phyloP scores from a whole-genome alignment of 169 alveolate genomes.

The Babesia sp. region DNA sequence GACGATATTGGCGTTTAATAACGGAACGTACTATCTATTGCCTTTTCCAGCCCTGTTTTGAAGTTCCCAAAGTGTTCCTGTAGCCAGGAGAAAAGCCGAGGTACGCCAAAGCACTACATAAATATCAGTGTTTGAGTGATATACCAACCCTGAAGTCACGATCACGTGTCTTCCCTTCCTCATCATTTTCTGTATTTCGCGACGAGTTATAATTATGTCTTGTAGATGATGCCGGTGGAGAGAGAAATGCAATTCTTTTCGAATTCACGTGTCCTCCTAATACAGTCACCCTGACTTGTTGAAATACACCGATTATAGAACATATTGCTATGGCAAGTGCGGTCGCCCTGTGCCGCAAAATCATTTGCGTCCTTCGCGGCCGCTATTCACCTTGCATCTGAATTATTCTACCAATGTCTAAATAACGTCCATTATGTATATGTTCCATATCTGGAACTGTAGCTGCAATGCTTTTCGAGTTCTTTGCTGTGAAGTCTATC shows the following conservation, averaged over 20 bases:
- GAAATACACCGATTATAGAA: background rate
- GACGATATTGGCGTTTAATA: background rate
- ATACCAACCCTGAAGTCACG: background rate
- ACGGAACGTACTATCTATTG: conserved; percentile 32
- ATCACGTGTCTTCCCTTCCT: background rate
- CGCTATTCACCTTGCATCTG: background rate
- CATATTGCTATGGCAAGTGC: conserved; percentile 27
- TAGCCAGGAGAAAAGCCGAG: conserved; percentile 57
- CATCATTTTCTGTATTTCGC: background rate
- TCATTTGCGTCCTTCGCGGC: conserved; percentile 15
- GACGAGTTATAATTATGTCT: background rate
- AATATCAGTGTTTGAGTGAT: background rate
- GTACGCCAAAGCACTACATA: conserved; percentile 60
- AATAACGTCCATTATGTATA: no score
- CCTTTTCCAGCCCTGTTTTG: conserved; percentile 29
- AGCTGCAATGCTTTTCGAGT: no score
- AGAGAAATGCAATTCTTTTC: background rate
- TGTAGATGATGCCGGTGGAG: conserved; percentile 1
- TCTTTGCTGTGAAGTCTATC: no score
- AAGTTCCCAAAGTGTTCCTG: conserved; percentile 47
- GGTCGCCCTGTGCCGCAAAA: conserved; percentile 10
- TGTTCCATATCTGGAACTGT: no score
- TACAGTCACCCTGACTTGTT: background rate
- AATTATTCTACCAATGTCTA: background rate
- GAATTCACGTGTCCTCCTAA: background rate